Evolutionary conservation across 805 yeast species (phyloP).

Genomic region (Saccharomyces kudriavzevii): DNA sequence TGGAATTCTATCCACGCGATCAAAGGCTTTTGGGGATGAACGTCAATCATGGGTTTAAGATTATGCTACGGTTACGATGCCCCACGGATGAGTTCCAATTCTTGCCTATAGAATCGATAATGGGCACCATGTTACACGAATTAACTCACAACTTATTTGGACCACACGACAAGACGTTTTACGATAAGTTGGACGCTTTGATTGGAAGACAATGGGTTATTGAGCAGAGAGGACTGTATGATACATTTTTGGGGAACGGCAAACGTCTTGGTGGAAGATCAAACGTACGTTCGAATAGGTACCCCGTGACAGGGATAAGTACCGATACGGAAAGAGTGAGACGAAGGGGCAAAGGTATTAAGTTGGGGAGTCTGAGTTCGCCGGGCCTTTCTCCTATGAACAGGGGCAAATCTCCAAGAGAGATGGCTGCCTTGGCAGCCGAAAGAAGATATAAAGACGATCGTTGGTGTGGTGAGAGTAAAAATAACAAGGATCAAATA

Average conservation of each 20-base stretch:
- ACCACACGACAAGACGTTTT: conserved; percentile 71
- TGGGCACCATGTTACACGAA: conserved; percentile 86
- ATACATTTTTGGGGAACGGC: conserved; percentile 28
- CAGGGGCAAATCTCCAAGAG: conserved; percentile 14
- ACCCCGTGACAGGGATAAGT: neutral
- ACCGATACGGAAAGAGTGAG: neutral
- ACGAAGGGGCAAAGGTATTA: conserved; percentile 5
- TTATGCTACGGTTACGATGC: conserved; percentile 61
- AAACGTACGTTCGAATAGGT: neutral
- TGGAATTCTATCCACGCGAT: conserved; percentile 76
- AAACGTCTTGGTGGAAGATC: conserved; percentile 19
- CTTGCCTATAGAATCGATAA: conserved; percentile 52
- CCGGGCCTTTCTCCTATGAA: neutral
- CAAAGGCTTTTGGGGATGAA: conserved; percentile 67
- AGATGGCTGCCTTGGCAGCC: conserved; percentile 31
- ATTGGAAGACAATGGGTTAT: conserved; percentile 39
- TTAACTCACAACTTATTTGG: conserved; percentile 73
- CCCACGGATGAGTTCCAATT: conserved; percentile 46
- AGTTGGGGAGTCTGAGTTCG: conserved; percentile 5
- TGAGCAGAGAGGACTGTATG: conserved; percentile 24
- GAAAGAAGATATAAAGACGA: conserved; percentile 20
- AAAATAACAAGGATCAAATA: neutral
- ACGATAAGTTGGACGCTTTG: conserved; percentile 53
- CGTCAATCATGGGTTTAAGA: conserved; percentile 67
- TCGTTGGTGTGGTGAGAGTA: conserved; percentile 17